phyloP scores from a whole-genome alignment of 176 grass and related monocot genomes.

The Ampelocalamus luodianensis region DNA sequence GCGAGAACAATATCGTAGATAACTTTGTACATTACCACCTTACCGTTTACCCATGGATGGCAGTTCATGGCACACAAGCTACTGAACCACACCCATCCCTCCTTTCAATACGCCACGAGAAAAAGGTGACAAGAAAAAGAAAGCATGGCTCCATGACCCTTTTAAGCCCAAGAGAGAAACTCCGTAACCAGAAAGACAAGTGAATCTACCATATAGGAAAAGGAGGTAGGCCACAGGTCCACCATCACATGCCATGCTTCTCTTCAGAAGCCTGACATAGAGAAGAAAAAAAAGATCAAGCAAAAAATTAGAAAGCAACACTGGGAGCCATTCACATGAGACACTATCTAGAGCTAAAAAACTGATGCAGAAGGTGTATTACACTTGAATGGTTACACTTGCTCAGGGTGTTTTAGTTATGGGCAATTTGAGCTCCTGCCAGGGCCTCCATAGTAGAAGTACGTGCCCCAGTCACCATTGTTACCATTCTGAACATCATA shows the following conservation, averaged over 20 bases:
- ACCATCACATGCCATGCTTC: slow-evolving; percentile 90
- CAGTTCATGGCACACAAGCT: neutral
- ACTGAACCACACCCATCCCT: slow-evolving; percentile 9
- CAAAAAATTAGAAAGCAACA: slow-evolving; percentile 18
- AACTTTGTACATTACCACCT: neutral
- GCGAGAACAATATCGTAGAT: neutral
- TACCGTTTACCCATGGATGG: neutral
- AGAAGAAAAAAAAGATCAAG: neutral
- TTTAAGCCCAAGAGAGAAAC: slow-evolving; percentile 37
- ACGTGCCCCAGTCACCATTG: slow-evolving; percentile 83
- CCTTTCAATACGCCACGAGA: slow-evolving; percentile 29
- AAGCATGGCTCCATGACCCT: neutral
- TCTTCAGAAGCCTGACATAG: slow-evolving; percentile 83
- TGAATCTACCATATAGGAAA: slow-evolving; percentile 66
- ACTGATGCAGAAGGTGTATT: slow-evolving; percentile 43
- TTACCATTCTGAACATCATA: slow-evolving; percentile 79
- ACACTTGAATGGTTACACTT: too few relatives aligned
- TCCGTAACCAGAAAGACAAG: slow-evolving; percentile 48
- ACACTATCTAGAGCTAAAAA: slow-evolving; percentile 61
- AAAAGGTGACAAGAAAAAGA: neutral
- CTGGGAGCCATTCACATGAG: slow-evolving; percentile 52
- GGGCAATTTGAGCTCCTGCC: slow-evolving; percentile 85
- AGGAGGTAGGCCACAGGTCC: slow-evolving; percentile 61
- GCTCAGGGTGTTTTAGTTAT: neutral
- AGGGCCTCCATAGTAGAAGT: slow-evolving; percentile 98